Evolutionary conservation across 129 eudicot genomes (phyloP).

Genomic region (Pittosporum tobira): DNA sequence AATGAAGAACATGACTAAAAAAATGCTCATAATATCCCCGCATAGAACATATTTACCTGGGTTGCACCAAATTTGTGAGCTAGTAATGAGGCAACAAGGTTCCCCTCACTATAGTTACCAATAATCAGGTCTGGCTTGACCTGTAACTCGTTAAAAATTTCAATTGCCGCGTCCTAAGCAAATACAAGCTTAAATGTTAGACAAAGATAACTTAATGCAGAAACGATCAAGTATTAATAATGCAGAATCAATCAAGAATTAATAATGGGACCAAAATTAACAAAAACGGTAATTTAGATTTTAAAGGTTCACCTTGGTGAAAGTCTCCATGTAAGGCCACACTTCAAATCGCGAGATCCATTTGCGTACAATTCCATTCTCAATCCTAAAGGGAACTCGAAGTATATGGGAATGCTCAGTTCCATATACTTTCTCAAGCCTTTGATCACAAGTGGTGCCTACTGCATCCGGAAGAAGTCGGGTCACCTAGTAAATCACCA

Average conservation of each 20-base stretch:
- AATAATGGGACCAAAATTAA: too few relatives aligned
- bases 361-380: constrained; percentile 71
- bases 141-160: constrained; percentile 70
- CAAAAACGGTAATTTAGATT: too few relatives aligned
- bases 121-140: constrained; percentile 84
- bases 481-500: too few relatives aligned
- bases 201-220: too few relatives aligned
- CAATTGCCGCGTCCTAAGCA: constrained; percentile 86
- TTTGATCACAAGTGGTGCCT: constrained; percentile 94
- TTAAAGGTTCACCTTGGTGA: constrained; percentile 82
- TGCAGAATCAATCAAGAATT: too few relatives aligned
- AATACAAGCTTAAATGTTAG: too few relatives aligned
- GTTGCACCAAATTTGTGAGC: constrained; percentile 86
- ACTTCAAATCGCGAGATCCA: constrained; percentile 98
- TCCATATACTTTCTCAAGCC: constrained; percentile 73
- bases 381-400: constrained; percentile 82
- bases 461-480: constrained; percentile 88
- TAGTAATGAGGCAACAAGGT: constrained; percentile 88
- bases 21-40: too few relatives aligned
- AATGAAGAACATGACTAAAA: too few relatives aligned
- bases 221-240: too few relatives aligned
- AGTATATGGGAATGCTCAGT: constrained; percentile 71
- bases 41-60: too few relatives aligned
- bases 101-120: constrained; percentile 97
- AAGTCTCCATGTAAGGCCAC: constrained; percentile 94